Percentiles rank a stretch among this genome's conserved stretches.
Conservation (phyloP, 1,139 yeast genomes). For the Yamadazyma atmosphaerica region DNA sequence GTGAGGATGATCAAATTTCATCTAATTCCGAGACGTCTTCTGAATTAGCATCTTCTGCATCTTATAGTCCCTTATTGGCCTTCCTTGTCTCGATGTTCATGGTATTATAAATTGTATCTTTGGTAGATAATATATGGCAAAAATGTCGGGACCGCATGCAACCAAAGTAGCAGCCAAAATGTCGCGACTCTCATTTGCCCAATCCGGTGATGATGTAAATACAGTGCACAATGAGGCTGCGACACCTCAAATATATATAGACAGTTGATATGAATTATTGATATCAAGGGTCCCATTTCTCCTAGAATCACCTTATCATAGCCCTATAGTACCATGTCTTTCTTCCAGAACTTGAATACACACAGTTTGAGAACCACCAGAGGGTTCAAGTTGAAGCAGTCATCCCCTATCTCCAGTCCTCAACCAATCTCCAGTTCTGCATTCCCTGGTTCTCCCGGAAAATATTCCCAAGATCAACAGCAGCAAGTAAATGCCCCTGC, state of each 20-base stretch:
- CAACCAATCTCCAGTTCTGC: slow-evolving; percentile 35
- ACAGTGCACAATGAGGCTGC: slow-evolving; percentile 2
- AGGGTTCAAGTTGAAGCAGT: slow-evolving; percentile 50
- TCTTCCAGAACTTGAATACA: slow-evolving; percentile 57
- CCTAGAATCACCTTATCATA: background rate
- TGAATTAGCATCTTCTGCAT: too few species aligned
- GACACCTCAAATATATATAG: background rate
- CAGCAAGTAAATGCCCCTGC: slow-evolving; percentile 7
- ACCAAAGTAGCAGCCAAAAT: slow-evolving; percentile 1
- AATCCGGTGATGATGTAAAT: slow-evolving; percentile 1
- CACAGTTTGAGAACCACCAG: slow-evolving; percentile 55
- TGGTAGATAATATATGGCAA: too few species aligned
- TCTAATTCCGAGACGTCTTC: too few species aligned
- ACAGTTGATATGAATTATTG: too few species aligned
- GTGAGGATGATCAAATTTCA: too few species aligned
- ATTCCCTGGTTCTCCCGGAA: slow-evolving; percentile 30
- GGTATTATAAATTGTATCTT: too few species aligned
- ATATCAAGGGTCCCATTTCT: background rate
- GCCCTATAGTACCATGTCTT: slow-evolving; percentile 11
- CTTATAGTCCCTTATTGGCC: too few species aligned
- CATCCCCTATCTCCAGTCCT: slow-evolving; percentile 46
- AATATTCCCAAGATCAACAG: slow-evolving; percentile 10
- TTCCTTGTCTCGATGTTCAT: too few species aligned
- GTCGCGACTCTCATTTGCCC: slow-evolving; percentile 2
- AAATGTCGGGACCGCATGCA: too few species aligned